Evolutionary conservation across 345 rosid genomes (phyloP), one percentile per base, ranked within the genome.

Genomic region (Linum lewisii): DNA sequence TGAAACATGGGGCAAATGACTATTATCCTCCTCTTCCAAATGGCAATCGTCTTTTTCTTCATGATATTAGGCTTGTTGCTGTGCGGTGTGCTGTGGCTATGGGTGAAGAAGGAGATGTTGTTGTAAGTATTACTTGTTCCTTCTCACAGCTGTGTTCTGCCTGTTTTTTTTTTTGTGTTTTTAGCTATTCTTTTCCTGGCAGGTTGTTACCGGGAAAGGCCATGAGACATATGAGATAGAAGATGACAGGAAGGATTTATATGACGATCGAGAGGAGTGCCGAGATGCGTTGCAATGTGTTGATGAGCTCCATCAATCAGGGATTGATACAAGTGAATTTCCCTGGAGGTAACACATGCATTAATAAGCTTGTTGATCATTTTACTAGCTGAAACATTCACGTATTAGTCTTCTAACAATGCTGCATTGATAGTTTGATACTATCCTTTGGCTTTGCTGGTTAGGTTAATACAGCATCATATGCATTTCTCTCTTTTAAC

Each of bases 101-200:
- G 99, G 99, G 97, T 20, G 99, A 93, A 83, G 97, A 93, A 81
- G 97, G 97, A 7, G 97, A 89, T 60, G 69, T 89, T 84, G 91
- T 89, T 73, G 98, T 92, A 88, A 89, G 98, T 83, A 59, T 64
- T 67, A 18, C 42, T 59, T 54, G 58, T 26, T 22, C 54, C 7
- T 60, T 54, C 45, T 25, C 15, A 32, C 44, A 21, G 20, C 36
- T 63, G n/a, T 59, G 24, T n/a, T 1, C 54, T 67, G 4, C 3
- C 24, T 61, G 21, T 19, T 4, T 51, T 22, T 32, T 0, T 45
- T 57, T 47, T 38, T 38, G 34, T 71, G 65, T 69, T 49, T 26
- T 65, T 18, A 38, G 16, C 2, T 56, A 62, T n/a, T n/a, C 59
- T 57, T 21, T 64, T 10, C 24, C 24, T 15, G 75, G 56, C 75